A percentile compares a stretch with the other conserved stretches of the same genome.
Conservation (phyloP, 495 filamentous ascomycete species). For the Aspergillus homomorphus region DNA sequence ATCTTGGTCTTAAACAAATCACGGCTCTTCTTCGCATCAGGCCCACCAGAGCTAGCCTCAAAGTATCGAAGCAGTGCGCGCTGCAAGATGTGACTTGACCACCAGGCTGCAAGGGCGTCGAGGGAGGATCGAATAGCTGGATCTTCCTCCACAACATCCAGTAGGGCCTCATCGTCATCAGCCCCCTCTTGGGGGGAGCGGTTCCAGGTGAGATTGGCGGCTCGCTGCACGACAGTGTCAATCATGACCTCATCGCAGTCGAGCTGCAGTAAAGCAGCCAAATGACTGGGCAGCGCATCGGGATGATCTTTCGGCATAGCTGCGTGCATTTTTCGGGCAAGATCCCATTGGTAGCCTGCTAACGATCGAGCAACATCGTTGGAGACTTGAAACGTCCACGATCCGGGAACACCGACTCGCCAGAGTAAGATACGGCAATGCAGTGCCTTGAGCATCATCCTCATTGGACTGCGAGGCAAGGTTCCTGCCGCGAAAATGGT, state of each 20-base stretch:
- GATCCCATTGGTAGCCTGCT: constrained; percentile 75
- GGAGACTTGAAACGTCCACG: constrained; percentile 57
- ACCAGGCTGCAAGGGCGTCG: constrained; percentile 90
- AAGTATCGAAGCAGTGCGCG: constrained; percentile 62
- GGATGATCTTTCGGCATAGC: constrained; percentile 54
- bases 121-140: constrained; percentile 81
- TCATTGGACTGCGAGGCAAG: constrained; percentile 74
- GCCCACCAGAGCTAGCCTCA: constrained; percentile 44
- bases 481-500: constrained; percentile 88
- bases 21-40: constrained; percentile 37
- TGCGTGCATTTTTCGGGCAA: constrained; percentile 64
- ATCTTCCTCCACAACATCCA: constrained; percentile 84
- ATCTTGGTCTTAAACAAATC: constrained; percentile 56
- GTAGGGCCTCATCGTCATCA: constrained; percentile 59
- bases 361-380: constrained; percentile 65
- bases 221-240: constrained; percentile 73
- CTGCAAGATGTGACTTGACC: constrained; percentile 73
- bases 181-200: constrained; percentile 64
- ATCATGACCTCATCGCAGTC: constrained; percentile 79
- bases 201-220: constrained; percentile 91
- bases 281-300: constrained; percentile 72
- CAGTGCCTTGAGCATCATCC: constrained; percentile 88
- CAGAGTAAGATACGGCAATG: constrained; percentile 86
- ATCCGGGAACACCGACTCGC: constrained; percentile 64
- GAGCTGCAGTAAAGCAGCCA: constrained; percentile 67